Evolutionary conservation across 768 basidiomycete species (phyloP).

Genomic region (Rhodosporidiobolus odoratus): DNA sequence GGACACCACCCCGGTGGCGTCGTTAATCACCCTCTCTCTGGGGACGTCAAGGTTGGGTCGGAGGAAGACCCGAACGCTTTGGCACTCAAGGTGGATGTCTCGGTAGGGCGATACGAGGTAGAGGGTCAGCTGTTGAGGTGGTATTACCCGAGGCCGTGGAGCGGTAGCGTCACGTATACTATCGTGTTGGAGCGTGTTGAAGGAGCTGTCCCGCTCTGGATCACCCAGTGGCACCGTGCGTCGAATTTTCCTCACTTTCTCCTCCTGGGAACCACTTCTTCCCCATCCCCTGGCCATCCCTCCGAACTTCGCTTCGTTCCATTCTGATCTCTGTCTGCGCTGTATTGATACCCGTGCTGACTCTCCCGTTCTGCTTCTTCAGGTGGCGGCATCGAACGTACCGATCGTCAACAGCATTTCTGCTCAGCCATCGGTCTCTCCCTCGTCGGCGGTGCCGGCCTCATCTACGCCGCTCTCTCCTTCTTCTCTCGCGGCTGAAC

Average conservation of each 20-base stretch:
- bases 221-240: constrained; percentile 28
- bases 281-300: too few relatives aligned
- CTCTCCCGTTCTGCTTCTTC: not conserved
- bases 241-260: not conserved
- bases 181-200: constrained; percentile 51
- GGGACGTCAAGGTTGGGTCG: not conserved
- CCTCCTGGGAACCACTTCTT: too few relatives aligned
- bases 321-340: too few relatives aligned
- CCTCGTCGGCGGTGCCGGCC: constrained; percentile 3
- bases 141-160: constrained; percentile 50
- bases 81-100: constrained; percentile 45
- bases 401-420: not conserved
- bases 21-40: constrained; percentile 17
- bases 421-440: constrained; percentile 3
- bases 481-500: not conserved
- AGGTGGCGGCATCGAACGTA: constrained; percentile 12
- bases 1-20: not conserved
- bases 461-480: constrained; percentile 8
- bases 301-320: too few relatives aligned
- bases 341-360: not conserved
- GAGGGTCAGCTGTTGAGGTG: constrained; percentile 56
- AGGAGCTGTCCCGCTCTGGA: constrained; percentile 48
- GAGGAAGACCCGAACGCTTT: constrained; percentile 36
- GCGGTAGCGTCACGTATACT: constrained; percentile 45
- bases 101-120: constrained; percentile 53